phyloP scores from a whole-genome alignment of 108 stramenopile genomes.

The Skeletonema costatum region DNA sequence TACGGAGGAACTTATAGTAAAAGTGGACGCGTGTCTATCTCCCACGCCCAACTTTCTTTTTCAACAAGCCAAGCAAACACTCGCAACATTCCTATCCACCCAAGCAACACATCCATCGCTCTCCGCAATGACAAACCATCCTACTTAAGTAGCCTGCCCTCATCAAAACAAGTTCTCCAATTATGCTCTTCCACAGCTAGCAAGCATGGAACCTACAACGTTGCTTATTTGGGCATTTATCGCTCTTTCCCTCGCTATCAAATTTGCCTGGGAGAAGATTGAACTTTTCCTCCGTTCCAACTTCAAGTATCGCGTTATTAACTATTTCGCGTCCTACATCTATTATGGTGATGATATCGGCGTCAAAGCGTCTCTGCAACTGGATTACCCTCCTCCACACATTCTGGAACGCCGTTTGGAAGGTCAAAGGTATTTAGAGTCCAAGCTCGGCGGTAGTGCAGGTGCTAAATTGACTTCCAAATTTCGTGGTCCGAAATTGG shows the following conservation, averaged over 20 bases:
- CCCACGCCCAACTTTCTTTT: neutral
- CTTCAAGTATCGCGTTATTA: constrained; percentile 45
- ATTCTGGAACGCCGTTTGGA: constrained; percentile 19
- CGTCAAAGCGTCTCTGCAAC: constrained; percentile 19
- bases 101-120: too few relatives aligned
- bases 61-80: too few relatives aligned
- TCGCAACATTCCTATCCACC: neutral
- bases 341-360: constrained; percentile 55
- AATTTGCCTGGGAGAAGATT: constrained; percentile 26
- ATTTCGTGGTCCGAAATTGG: constrained; percentile 10
- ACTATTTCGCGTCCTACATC: constrained; percentile 44
- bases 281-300: constrained; percentile 40
- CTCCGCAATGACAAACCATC: too few relatives aligned
- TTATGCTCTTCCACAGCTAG: neutral
- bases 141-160: too few relatives aligned
- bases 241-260: constrained; percentile 24
- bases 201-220: constrained; percentile 18
- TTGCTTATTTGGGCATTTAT: constrained; percentile 33
- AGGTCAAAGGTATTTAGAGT: constrained; percentile 38
- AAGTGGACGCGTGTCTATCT: neutral
- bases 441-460: constrained; percentile 21
- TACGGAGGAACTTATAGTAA: neutral
- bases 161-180: neutral
- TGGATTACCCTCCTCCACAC: constrained; percentile 36
- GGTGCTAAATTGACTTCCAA: neutral